Base-by-base conservation (phyloP, 176 grass and related monocot species). In the Alopecurus myosuroides region DNA sequence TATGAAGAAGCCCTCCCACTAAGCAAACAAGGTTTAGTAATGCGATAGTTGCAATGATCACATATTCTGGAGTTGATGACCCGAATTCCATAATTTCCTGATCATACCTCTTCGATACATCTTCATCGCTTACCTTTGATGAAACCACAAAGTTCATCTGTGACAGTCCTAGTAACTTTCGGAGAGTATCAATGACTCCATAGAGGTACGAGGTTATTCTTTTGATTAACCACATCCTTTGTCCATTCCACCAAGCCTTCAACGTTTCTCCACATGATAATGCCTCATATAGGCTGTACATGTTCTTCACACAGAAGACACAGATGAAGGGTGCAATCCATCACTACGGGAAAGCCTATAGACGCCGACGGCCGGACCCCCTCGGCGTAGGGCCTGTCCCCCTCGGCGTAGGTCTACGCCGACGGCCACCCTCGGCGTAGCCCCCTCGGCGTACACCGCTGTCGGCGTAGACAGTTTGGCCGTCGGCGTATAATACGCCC, bases 71-170 rank as follows among this genome's bases (percentile, higher is more conserved):
- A 39, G 88, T 81, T 4, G 80, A 82, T 0, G 79, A 42, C 8
- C 91, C 92, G 28, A 98, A 93, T 76, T 95, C 92, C 72, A 98
- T 91, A n/a, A 88, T 75, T 84, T 98, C 95, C 77, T 83, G 81
- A 65, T 95, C 76, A 15, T 93, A 98, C 78, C 95, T 87, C 52
- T 91, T 91, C 13, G 74, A 78, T 25, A 74, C 82, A 37, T 93
- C 90, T 23, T 74, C 52, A 23, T 84, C 79, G 12, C 79, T 88
- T 35, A 91, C 86, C 84, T 96, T 93, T 25, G 88, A n/a, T 20
- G 92, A 75, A 73, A 98, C 78, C 1, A 14, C 55, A 70, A 98
- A 95, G 33, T 58, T 61, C 85, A 92, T 77, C 19, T 89, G 87
- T 1, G 81, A 84, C 13, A 93, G 55, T 77, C 88, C 88, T 51